phyloP scores from a whole-genome alignment of 306 rosid species.

The Lagenaria siceraria region DNA sequence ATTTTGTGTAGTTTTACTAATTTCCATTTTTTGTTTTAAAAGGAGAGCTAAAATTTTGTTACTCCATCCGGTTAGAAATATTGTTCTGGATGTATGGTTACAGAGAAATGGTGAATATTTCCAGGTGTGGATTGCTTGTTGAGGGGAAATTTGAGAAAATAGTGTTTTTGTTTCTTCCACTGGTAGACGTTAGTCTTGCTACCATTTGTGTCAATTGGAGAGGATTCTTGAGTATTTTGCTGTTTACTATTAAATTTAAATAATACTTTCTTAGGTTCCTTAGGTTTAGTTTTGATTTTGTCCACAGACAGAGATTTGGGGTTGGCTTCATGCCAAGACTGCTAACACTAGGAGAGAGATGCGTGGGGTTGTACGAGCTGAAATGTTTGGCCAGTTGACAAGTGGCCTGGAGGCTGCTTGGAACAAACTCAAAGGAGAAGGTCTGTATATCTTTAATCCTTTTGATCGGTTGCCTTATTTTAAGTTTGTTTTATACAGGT shows the following conservation, averaged over 20 bases:
- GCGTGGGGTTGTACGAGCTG: slow-evolving; percentile 68
- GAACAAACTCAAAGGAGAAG: slow-evolving; percentile 98
- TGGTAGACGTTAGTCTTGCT: background rate
- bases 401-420: slow-evolving; percentile 90
- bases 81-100: background rate
- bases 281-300: background rate
- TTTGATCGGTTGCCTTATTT: background rate
- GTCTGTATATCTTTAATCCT: slow-evolving; percentile 13
- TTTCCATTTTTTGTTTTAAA: no score
- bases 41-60: background rate
- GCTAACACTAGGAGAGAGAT: slow-evolving; percentile 22
- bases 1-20: background rate
- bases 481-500: background rate
- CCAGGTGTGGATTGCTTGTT: background rate
- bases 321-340: slow-evolving; percentile 61
- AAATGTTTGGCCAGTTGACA: slow-evolving; percentile 91
- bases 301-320: slow-evolving; percentile 75
- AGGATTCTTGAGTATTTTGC: background rate
- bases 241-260: background rate
- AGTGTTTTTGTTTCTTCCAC: background rate
- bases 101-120: background rate
- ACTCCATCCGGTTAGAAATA: background rate
- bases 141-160: background rate
- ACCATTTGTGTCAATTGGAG: background rate
- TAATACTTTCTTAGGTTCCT: background rate